Conservation (phyloP, 2,329 filamentous ascomycete genomes). For the Neurospora sp. region DNA sequence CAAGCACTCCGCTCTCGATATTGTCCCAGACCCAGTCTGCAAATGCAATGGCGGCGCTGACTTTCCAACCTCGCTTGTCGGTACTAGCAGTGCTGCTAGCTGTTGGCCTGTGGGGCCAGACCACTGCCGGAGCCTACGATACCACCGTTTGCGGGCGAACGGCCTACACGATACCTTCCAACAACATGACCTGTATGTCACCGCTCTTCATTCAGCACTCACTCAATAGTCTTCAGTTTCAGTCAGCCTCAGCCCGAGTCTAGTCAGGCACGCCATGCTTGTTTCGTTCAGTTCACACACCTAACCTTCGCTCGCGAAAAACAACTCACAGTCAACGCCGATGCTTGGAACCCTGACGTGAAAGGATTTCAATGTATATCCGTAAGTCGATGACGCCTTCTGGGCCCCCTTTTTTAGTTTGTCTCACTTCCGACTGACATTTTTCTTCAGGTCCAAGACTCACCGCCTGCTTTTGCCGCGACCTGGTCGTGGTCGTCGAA, state of each 20-base stretch:
- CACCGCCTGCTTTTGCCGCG: slow-evolving; percentile 22
- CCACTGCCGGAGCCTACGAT: slow-evolving; percentile 17
- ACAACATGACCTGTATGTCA: slow-evolving; percentile 18
- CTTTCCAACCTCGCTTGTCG: not conserved
- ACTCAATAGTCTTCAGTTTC: not conserved
- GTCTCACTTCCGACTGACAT: not conserved
- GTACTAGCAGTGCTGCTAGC: not conserved
- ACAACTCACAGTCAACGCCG: slow-evolving; percentile 18
- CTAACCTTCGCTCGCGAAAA: slow-evolving; percentile 1
- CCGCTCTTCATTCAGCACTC: not conserved
- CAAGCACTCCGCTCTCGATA: not conserved
- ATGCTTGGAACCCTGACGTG: slow-evolving; percentile 23
- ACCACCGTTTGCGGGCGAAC: slow-evolving; percentile 20
- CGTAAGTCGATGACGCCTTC: slow-evolving; percentile 14
- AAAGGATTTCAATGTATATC: slow-evolving; percentile 22
- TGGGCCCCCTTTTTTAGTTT: not conserved
- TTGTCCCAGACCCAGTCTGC: not conserved
- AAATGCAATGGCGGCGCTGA: not conserved
- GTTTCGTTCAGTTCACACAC: not conserved
- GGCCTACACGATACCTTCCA: slow-evolving; percentile 18
- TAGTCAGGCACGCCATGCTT: not conserved
- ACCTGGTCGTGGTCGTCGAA: slow-evolving; percentile 23
- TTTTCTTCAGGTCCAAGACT: slow-evolving; percentile 16
- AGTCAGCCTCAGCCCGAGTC: not conserved
- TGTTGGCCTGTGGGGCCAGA: slow-evolving; percentile 8